Evolutionary conservation across 495 filamentous ascomycete genomes (phyloP), one percentile per base, ranked within the genome.

Genomic region (Aeminium ludgeri): DNA sequence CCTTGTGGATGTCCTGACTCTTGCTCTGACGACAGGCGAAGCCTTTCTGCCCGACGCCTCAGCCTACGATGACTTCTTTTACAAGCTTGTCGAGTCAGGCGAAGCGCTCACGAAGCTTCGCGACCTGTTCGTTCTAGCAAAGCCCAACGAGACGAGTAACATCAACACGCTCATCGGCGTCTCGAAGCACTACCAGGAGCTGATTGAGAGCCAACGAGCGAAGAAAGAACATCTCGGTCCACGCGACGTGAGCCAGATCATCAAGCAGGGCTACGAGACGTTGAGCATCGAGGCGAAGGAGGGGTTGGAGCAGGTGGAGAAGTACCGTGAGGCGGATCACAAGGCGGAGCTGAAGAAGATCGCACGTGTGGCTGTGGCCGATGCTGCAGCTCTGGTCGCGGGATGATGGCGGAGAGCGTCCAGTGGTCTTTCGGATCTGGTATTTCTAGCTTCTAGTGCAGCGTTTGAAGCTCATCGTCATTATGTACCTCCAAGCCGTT

Each of bases 11-110:
- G 65, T 92, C n/a, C 60, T 97, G 20, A 83, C 82, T 11, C 72
- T 95, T 35, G 78, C 81, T 6, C 70, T 96, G n/a, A 86, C 80
- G 4, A 65, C 73, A 10, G 89, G 89, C 6, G 91, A 96, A 56
- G 72, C 78, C 6, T 95, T 96, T 60, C 74, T 96, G n/a, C 91
- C 91, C 0, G 82, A 79, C 41, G 74, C 85, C 16, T 68, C 80
- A 29, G 78, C 80, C 16, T 95, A 95, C 57, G 89, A 97, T 52
- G 91, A 96, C 54, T 68, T 97, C 10, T 93, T 97, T 61, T 97
- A 97, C 67, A 97, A 97, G 61, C 68, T 97, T 11, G 83, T 96
- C 35, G 89, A 97, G 59, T 80, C 74, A 12, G 85, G 86, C 2
- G 83, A 93, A 34, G 70, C 84, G 27, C 67, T 97, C 29, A 62